phyloP scores from a whole-genome alignment of 805 yeast genomes.

The Jamesozyma spencerorum region DNA sequence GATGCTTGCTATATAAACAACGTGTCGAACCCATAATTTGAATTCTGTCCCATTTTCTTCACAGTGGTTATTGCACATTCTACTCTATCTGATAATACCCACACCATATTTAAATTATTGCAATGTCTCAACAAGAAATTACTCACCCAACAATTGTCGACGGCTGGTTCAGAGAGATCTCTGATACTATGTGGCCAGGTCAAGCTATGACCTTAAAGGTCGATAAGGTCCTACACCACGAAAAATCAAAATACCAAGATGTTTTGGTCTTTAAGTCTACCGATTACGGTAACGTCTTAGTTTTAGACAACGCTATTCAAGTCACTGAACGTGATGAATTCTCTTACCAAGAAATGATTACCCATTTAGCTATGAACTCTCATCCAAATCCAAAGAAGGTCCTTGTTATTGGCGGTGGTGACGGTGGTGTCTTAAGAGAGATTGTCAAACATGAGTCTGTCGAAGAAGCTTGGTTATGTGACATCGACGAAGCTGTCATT shows the following conservation, averaged over 20 bases:
- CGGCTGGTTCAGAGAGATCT: conserved; percentile 95
- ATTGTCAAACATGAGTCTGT: conserved; percentile 79
- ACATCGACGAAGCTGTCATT: conserved; percentile 90
- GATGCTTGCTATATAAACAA: too few species aligned
- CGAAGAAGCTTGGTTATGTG: conserved; percentile 86
- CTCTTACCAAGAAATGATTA: conserved; percentile 96
- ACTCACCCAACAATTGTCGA: conserved; percentile 41
- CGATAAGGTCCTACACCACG: conserved; percentile 75
- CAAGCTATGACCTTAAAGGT: conserved; percentile 92
- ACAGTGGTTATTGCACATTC: too few species aligned
- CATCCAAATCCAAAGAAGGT: conserved; percentile 94
- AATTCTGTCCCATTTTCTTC: too few species aligned
- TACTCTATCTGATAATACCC: too few species aligned
- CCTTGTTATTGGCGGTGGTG: conserved; percentile 96
- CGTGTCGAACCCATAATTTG: too few species aligned
- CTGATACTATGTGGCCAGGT: conserved; percentile 98
- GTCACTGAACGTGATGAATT: conserved; percentile 96
- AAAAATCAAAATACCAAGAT: conserved; percentile 85
- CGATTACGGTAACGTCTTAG: conserved; percentile 90
- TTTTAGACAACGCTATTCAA: conserved; percentile 89
- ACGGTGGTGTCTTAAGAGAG: conserved; percentile 96
- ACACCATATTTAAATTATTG: neutral
- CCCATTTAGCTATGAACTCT: conserved; percentile 85
- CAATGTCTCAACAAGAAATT: conserved; percentile 20
- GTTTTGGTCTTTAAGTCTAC: conserved; percentile 87